Evolutionary conservation across 1,284 basidiomycete species (phyloP).

Genomic region (Phylloporus sp.): DNA sequence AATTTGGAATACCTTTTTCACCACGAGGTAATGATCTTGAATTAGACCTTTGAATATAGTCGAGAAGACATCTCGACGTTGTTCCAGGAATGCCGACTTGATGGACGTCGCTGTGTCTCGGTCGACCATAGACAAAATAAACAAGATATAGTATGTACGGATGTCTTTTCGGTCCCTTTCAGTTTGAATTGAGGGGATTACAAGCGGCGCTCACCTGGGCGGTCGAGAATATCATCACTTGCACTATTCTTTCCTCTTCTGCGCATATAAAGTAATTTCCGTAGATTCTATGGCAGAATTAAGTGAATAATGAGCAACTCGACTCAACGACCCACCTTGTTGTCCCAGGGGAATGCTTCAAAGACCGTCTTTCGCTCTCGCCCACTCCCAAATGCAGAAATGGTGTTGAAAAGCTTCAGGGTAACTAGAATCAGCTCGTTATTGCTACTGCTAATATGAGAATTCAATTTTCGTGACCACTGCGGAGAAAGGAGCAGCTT

Average conservation of each 20-base stretch:
- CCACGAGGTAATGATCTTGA: conserved; percentile 67
- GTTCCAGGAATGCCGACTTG: conserved; percentile 72
- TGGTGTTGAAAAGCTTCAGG: conserved; percentile 66
- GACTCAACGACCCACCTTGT: conserved; percentile 58
- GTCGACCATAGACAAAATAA: conserved; percentile 76
- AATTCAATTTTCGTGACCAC: conserved; percentile 63
- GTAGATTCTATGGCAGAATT: conserved; percentile 56
- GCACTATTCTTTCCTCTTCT: conserved; percentile 58
- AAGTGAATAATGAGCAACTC: neutral
- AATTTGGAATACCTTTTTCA: conserved; percentile 66
- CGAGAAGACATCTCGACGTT: conserved; percentile 67
- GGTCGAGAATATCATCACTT: conserved; percentile 50
- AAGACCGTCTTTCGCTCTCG: conserved; percentile 65
- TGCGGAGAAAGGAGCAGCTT: conserved; percentile 62
- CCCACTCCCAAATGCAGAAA: conserved; percentile 71
- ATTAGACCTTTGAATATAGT: conserved; percentile 72
- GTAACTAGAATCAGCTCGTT: conserved; percentile 71
- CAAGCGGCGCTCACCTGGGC: conserved; percentile 57
- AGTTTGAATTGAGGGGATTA: neutral
- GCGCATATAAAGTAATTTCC: conserved; percentile 74
- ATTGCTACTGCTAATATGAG: conserved; percentile 64
- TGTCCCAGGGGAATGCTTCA: conserved; percentile 78
- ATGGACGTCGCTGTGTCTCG: conserved; percentile 53
- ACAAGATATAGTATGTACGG: conserved; percentile 70
- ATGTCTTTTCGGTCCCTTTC: conserved; percentile 60